A percentile compares a stretch with the other conserved stretches of the same genome.
These are phyloP conservation scores for Tetragonia tetragonoides DNA, from an alignment of 148 eudicot species.

Conservation along the genomic window DNA sequence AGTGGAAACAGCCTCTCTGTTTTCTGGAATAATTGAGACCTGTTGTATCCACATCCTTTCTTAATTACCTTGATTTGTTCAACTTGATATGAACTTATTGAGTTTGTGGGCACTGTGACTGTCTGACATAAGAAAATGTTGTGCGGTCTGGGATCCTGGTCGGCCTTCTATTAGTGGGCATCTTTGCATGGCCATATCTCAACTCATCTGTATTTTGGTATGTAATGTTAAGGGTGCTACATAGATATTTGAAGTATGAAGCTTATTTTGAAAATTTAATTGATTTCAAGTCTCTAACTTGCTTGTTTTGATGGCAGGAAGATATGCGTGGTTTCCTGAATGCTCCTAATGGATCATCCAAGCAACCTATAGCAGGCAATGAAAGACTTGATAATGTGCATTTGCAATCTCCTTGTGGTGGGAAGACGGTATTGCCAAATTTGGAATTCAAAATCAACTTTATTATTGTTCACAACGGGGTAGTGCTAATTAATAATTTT, in stretches of 20 bases:
- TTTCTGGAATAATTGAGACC: too few relatives aligned
- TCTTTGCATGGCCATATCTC: not conserved
- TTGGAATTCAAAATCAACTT: not conserved
- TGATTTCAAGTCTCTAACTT: not conserved
- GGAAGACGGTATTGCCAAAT: conserved; percentile 70
- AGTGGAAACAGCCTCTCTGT: too few relatives aligned
- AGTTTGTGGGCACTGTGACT: not conserved
- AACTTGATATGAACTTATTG: not conserved
- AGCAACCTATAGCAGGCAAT: conserved; percentile 50
- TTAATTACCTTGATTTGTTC: not conserved
- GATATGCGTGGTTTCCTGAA: conserved; percentile 98
- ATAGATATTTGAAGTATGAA: not conserved
- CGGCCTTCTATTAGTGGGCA: not conserved
- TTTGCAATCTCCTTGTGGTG: conserved; percentile 91
- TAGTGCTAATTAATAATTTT: not conserved
- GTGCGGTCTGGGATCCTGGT: not conserved
- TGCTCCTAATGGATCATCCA: conserved; percentile 83
- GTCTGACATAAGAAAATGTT: too few relatives aligned
- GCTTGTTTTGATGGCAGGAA: conserved; percentile 44
- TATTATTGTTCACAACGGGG: not conserved
- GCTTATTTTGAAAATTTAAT: not conserved
- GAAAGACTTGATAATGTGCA: conserved; percentile 57
- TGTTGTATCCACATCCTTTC: not conserved
- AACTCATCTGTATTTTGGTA: too few relatives aligned
- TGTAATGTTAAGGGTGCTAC: not conserved